A percentile compares a stretch with the other conserved stretches of the same genome.
phyloP scores from a whole-genome alignment of 192 early-diverging fungal species.

The Backusella mclennaniae region DNA sequence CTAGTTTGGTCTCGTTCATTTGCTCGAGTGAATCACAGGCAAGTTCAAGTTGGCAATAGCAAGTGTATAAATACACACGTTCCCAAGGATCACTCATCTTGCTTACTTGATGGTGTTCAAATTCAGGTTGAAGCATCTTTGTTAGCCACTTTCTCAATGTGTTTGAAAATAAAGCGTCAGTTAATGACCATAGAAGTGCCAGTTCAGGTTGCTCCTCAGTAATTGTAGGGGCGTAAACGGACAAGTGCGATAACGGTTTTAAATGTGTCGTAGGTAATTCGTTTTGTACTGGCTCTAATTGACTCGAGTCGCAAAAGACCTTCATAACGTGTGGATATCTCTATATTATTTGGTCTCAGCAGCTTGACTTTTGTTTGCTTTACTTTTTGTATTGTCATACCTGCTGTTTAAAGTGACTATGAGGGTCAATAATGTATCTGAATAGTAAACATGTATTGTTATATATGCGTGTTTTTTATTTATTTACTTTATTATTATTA shows the following conservation, averaged over 20 bases:
- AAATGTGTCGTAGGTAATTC: not conserved
- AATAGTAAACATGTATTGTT: not conserved
- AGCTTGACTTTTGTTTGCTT: not conserved
- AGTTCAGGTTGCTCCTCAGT: not conserved
- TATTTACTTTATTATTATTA: not conserved
- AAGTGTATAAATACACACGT: not conserved
- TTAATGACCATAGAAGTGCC: not conserved
- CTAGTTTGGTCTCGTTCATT: not conserved
- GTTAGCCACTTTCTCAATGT: not conserved
- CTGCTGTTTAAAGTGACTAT: not conserved
- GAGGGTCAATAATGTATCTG: not conserved
- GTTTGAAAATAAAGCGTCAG: not conserved
- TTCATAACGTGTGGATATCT: not conserved
- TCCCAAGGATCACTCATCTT: not conserved
- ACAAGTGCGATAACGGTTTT: not conserved
- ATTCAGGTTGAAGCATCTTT: not conserved
- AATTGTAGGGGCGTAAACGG: not conserved
- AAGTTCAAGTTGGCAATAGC: not conserved
- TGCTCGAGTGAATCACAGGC: not conserved
- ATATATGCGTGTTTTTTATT: not conserved
- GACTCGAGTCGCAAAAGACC: not conserved
- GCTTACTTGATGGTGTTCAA: not conserved
- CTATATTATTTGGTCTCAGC: not conserved
- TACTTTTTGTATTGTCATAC: not conserved
- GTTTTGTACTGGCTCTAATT: not conserved